phyloP scores from a whole-genome alignment of 306 rosid genomes.

The Cucurbita pepo region DNA sequence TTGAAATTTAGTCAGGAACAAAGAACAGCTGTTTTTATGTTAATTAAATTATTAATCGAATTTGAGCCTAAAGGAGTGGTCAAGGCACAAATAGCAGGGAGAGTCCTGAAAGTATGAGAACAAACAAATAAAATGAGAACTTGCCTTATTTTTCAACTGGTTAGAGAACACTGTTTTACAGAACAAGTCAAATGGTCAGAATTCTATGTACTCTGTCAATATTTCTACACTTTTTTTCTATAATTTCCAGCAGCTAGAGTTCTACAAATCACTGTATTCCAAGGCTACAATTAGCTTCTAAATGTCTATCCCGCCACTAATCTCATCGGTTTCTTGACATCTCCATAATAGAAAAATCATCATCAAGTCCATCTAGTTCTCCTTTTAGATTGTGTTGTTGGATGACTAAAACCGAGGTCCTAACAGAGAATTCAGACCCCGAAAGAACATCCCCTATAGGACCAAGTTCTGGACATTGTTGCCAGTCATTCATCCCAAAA shows the following conservation, averaged over 20 bases:
- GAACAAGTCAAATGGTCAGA: not conserved
- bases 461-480: slow-evolving; percentile 84
- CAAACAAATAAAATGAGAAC: too few relatives aligned
- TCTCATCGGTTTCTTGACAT: not conserved
- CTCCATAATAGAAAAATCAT: slow-evolving; percentile 70
- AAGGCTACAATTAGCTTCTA: slow-evolving; percentile 6
- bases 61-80: too few relatives aligned
- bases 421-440: slow-evolving; percentile 57
- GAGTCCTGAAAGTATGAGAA: not conserved
- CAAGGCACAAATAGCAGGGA: too few relatives aligned
- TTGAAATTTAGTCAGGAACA: too few relatives aligned
- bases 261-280: slow-evolving; percentile 8
- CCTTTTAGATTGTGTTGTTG: slow-evolving; percentile 62
- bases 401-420: slow-evolving; percentile 57
- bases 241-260: slow-evolving; percentile 19
- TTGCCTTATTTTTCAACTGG: not conserved
- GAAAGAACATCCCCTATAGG: slow-evolving; percentile 90
- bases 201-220: not conserved
- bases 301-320: not conserved
- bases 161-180: not conserved
- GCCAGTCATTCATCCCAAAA: slow-evolving; percentile 89
- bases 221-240: slow-evolving; percentile 18
- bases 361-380: slow-evolving; percentile 80
- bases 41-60: too few relatives aligned
- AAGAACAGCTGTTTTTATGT: too few relatives aligned